Percentiles rank a stretch among this genome's conserved stretches.
phyloP scores from a whole-genome alignment of 139 green algal species.

The Trebouxia sp. region DNA sequence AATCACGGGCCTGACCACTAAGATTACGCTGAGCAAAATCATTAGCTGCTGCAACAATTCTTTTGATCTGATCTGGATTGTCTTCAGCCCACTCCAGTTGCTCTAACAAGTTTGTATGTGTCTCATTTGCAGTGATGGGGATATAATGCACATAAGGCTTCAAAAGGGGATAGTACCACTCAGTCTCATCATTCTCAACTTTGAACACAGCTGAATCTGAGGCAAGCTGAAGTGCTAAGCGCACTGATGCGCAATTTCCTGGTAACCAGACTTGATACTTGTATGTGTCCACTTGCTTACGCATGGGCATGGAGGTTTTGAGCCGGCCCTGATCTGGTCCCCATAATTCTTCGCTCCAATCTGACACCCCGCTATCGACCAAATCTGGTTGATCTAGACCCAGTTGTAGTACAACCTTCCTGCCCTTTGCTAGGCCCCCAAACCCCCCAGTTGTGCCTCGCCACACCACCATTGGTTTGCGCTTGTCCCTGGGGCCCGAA shows the following conservation, averaged over 20 bases:
- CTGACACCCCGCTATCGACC: conserved; percentile 20
- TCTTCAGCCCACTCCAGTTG: conserved; percentile 8
- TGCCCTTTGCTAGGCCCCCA: conserved; percentile 28
- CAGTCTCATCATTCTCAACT: conserved; percentile 24
- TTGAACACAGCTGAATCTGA: conserved; percentile 30
- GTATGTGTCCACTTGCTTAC: conserved; percentile 32
- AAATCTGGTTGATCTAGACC: conserved; percentile 19
- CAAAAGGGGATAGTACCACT: conserved; percentile 37
- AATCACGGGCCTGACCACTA: not conserved
- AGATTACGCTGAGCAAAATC: not conserved
- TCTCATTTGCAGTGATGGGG: conserved; percentile 20
- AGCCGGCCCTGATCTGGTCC: conserved; percentile 3
- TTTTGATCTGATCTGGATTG: not conserved
- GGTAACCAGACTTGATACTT: conserved; percentile 36
- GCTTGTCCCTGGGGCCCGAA: conserved; percentile 2
- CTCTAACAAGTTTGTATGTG: not conserved
- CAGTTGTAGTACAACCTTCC: conserved; percentile 7
- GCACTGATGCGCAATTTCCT: conserved; percentile 37
- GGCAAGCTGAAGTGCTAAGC: conserved; percentile 31
- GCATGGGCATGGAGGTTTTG: conserved; percentile 18
- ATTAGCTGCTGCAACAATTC: conserved; percentile 5
- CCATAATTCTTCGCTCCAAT: conserved; percentile 19
- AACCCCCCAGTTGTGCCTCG: conserved; percentile 25
- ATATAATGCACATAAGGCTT: conserved; percentile 36
- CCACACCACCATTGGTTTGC: conserved; percentile 25